Base-by-base conservation (phyloP, 352 stramenopile genomes). In the Pythium insidiosum region DNA sequence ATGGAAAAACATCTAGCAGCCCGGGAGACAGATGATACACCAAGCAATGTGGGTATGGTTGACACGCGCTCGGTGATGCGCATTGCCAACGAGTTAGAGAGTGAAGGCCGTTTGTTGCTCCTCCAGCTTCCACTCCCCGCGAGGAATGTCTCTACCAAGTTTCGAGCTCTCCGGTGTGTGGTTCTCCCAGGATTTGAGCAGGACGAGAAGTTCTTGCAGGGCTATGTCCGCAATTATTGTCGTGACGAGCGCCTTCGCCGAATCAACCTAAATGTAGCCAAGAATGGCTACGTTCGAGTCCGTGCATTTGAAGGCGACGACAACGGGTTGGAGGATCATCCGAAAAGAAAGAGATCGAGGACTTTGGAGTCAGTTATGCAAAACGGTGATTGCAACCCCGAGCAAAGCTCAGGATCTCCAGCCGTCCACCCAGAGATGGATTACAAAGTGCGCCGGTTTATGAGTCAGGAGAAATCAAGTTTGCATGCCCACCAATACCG, bases 141-240 rank as follows among this genome's bases (percentile, higher is more conserved):
- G 18, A 67, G 69, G 16, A 90, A 88, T 57, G 78, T 90, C 25
- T 88, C 78, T 24, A 88, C 73, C 12, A 88, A 88, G 43, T 84
- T 88, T 24, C 70, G 75, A 25, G 71, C 73, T 1, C 50, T 91
- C 15, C 74, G 75, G 22, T 91, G 73, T 50, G 69, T 91, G 3
- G 63, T 88, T 7, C 52, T 68, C 1, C 64, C 69, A 3, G 73
- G 73, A 2, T 86, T 77, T 45, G 73, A 88, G 38, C 41, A 84
- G 18, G 68, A 91, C 25, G 71, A 91, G 20, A 18, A 48, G 18
- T 85, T 85, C 21, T 74, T 91, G 23, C 73, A 91, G 50, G 48
- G 57, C 0, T 91, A 67, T 55, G 71, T 88, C 13, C 73, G 84
- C 23, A 83, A 86, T 36, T 91, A 88, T 23, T 79, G 71, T 33